Conservation (phyloP, 257 asterid species). For the Ehretia macrophylla region DNA sequence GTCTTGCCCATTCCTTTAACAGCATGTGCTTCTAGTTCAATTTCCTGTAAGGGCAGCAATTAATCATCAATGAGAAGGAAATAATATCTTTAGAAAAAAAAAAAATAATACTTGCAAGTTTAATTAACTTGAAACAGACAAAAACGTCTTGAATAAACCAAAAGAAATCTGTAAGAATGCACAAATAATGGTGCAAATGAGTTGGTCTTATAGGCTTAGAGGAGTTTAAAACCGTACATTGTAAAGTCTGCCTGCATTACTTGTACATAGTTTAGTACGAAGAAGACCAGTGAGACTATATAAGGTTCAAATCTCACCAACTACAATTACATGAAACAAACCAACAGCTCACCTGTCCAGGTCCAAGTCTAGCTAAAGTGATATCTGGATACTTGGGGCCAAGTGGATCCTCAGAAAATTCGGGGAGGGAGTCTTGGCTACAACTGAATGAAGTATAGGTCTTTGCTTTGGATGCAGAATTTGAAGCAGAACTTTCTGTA, state of each 20-base stretch:
- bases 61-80: background rate
- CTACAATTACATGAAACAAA: conserved; percentile 6
- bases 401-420: conserved; percentile 47
- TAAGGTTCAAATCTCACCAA: too few relatives aligned
- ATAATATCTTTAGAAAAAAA: too few relatives aligned
- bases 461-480: conserved; percentile 40
- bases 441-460: conserved; percentile 78
- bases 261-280: too few relatives aligned
- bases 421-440: conserved; percentile 67
- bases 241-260: too few relatives aligned
- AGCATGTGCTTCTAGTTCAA: conserved; percentile 97
- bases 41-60: conserved; percentile 51
- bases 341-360: conserved; percentile 67
- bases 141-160: too few relatives aligned
- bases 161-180: too few relatives aligned
- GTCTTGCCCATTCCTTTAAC: conserved; percentile 93
- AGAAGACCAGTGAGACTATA: too few relatives aligned
- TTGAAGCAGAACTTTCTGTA: conserved; percentile 33
- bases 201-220: too few relatives aligned
- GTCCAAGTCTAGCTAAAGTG: conserved; percentile 69
- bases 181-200: too few relatives aligned
- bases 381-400: conserved; percentile 56
- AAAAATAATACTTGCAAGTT: too few relatives aligned
- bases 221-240: too few relatives aligned
- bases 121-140: too few relatives aligned